Evolutionary conservation across 2,329 filamentous ascomycete species (phyloP), one percentile per base, ranked within the genome.

Genomic region (Sclerotinia glacialis): DNA sequence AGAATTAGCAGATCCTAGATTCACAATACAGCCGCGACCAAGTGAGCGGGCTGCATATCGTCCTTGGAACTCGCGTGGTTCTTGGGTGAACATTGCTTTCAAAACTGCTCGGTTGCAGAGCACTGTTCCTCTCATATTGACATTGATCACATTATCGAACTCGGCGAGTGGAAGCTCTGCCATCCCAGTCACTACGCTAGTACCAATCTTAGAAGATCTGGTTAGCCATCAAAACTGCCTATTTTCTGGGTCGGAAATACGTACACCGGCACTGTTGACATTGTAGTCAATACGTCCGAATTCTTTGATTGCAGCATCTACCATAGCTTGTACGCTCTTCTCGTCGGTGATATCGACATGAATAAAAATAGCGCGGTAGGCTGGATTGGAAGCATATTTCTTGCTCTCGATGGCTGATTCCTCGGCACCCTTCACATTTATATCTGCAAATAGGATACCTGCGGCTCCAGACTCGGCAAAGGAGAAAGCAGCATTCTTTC

Each of bases 231-330:
- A 37, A 12, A 37, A 37, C 34, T 37, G 9, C 7, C 34, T 11
- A 8, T 37, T 37, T 37, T 37, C 11, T 1, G 34, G 11, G 34
- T 8, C 18, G 6, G 7, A 5, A 9, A 28, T 16, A 16, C 23
- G 0, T 52, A 72, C 67, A 21, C 70, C 69, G 0, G 85, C 85
- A 6, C 84, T 78, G 58, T 86, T 85, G 7, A 82, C 82, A 28
- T 82, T 82, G 7, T 83, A 83, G 68, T 85, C 81, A 21, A 86
- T 79, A 54, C 79, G 79, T 7, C 83, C 83, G 60, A 83, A 82
- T 44, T 78, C 77, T 26, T 76, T 69, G 18, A 85, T 72, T 23
- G 80, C 78, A 4, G 59, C 9, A 37, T 37, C 34, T 3, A 37
- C 34, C 34, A 37, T 8, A 18, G 40, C 40, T 42, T 75, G 64